phyloP scores from a whole-genome alignment of 2,329 filamentous ascomycete genomes.

The Zymoseptoria ardabiliae region DNA sequence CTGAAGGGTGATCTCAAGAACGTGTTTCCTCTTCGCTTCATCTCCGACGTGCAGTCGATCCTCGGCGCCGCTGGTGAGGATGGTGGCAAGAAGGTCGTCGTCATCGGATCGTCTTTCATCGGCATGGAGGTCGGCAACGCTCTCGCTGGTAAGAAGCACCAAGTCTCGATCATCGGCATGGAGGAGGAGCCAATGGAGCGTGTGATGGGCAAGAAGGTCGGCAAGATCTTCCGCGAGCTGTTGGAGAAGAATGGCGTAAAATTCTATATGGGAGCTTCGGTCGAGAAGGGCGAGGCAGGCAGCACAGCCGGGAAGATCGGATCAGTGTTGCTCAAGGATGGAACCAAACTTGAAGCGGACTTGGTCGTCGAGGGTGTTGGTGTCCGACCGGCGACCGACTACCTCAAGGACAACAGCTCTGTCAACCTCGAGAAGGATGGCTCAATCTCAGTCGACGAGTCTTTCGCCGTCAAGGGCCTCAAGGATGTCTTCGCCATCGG shows the following conservation, averaged over 20 bases:
- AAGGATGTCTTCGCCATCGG: constrained; percentile 86
- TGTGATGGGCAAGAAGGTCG: constrained; percentile 75
- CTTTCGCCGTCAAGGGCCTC: constrained; percentile 67
- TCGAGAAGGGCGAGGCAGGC: constrained; percentile 75
- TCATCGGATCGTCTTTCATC: constrained; percentile 92
- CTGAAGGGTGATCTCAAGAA: constrained; percentile 76
- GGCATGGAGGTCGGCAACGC: constrained; percentile 93
- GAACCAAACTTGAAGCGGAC: constrained; percentile 75
- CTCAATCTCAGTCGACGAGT: constrained; percentile 73
- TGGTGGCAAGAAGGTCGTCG: constrained; percentile 82
- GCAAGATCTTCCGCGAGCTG: constrained; percentile 67
- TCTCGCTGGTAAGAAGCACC: constrained; percentile 67
- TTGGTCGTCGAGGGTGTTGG: constrained; percentile 88
- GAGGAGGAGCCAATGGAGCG: constrained; percentile 77
- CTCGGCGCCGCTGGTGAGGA: constrained; percentile 67
- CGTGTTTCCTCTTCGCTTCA: constrained; percentile 73
- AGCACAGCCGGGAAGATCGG: constrained; percentile 63
- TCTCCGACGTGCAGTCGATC: constrained; percentile 73
- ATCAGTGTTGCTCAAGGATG: constrained; percentile 74
- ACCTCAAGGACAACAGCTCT: constrained; percentile 63
- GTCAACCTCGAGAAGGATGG: constrained; percentile 73
- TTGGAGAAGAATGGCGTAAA: constrained; percentile 83
- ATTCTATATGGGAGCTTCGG: constrained; percentile 72
- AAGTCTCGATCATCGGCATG: constrained; percentile 82
- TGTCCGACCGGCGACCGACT: constrained; percentile 77